Evolutionary conservation across 179 eudicot species (phyloP).

Genomic region (Heliamphora pulchella): DNA sequence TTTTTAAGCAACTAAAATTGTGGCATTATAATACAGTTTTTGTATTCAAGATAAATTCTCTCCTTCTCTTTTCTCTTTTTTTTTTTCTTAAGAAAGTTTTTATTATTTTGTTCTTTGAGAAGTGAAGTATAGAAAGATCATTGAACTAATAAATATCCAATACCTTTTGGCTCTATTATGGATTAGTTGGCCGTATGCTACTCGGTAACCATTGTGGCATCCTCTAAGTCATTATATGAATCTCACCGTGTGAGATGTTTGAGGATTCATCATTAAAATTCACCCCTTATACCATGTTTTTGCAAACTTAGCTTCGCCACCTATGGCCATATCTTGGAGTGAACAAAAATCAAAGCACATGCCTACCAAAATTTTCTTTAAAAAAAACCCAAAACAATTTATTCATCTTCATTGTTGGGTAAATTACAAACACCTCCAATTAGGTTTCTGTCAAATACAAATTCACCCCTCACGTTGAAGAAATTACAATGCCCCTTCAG

Average conservation of each 20-base stretch:
- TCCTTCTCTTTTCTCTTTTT: not conserved
- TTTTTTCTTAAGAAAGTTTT: no score
- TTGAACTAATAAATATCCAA: not conserved
- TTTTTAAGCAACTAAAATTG: slow-evolving; percentile 5
- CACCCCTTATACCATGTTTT: not conserved
- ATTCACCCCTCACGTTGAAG: no score
- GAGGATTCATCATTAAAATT: not conserved
- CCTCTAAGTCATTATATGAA: not conserved
- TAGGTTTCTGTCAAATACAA: no score
- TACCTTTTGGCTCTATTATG: not conserved
- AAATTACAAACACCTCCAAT: no score
- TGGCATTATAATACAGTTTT: not conserved
- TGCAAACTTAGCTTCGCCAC: no score
- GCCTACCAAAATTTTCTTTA: no score
- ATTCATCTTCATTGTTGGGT: no score
- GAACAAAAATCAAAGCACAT: no score
- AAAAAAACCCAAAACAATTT: no score
- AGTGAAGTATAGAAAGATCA: not conserved
- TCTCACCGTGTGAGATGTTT: not conserved
- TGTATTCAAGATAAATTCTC: not conserved
- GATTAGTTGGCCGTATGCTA: not conserved
- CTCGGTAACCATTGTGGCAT: not conserved
- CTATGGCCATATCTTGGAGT: no score
- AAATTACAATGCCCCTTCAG: no score
- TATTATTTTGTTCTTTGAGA: not conserved